phyloP scores from a whole-genome alignment of 164 flowering plant species.

The Nymphaea thermarum region DNA sequence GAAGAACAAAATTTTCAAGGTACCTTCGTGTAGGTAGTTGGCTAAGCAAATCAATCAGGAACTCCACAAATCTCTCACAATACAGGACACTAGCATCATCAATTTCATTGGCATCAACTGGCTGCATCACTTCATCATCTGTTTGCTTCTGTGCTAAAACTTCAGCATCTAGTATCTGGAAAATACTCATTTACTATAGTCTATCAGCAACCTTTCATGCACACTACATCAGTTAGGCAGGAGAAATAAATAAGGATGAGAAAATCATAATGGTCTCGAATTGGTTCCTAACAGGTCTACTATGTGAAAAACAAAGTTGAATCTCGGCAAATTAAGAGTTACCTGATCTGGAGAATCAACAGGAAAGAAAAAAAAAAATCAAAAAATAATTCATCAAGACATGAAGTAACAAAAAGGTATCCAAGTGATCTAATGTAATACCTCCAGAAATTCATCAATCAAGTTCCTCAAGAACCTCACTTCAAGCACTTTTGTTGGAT shows the following conservation, averaged over 20 bases:
- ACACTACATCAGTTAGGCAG: neutral
- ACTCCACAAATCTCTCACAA: conserved; percentile 97
- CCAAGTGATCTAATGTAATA: conserved; percentile 5
- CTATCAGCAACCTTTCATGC: neutral
- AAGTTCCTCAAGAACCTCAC: conserved; percentile 71
- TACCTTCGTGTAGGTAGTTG: conserved; percentile 99
- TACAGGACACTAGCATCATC: conserved; percentile 64
- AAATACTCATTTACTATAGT: neutral
- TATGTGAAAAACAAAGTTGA: no score
- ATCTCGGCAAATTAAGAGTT: no score
- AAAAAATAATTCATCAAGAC: no score
- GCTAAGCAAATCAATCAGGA: conserved; percentile 89
- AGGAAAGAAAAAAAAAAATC: no score
- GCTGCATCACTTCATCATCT: conserved; percentile 19
- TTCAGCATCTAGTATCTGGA: conserved; percentile 57
- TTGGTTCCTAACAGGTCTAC: no score
- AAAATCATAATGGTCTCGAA: no score
- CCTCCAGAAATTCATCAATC: conserved; percentile 88
- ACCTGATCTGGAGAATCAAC: no score
- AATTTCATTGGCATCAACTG: conserved; percentile 17
- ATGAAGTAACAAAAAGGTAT: neutral
- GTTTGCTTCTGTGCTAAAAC: conserved; percentile 31
- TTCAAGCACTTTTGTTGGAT: conserved; percentile 49
- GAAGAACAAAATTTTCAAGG: neutral
- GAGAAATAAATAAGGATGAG: no score